Base-by-base conservation (phyloP, 2,329 filamentous ascomycete genomes). In the Alternaria consortialis region DNA sequence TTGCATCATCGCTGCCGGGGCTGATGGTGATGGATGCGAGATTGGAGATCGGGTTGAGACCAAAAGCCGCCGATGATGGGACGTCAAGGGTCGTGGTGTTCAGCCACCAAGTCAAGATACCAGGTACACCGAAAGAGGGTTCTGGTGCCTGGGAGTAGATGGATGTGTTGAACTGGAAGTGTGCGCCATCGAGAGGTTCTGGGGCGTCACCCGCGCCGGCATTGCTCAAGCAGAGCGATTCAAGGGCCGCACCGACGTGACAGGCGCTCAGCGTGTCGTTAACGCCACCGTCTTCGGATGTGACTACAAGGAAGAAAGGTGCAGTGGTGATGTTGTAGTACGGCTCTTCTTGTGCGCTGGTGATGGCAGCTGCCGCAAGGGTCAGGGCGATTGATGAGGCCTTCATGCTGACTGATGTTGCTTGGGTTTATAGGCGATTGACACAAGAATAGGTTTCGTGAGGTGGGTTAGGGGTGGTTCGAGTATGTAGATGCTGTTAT, bases 231-330 rank as follows among this genome's bases (percentile, higher is more conserved):
- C 83, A 84, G 56, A 84, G 79, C 11, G 74, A 78, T 67, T 84
- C 82, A 54, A 84, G 82, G 5, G 78, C 83, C 20, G 83, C 83
- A 31, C 83, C 83, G 60, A 79, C 76, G 67, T 84, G 83, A 71
- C 83, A 85, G 56, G 83, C 69, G 5, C 67, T 68, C 15, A 84
- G 77, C 7, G 74, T 72, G 56, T 79, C 79, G 50, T 84, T 77
- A 54, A 80, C 63, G 2, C 75, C 74, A 5, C 67, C 62, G 58
- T 83, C 79, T 2, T 70, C 51, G 23, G 81, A 82, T 34, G 72
- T 53, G 39, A 84, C 60, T 43, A 79, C 65, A 23, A 85, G 77
- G 31, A 77, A 58, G 75, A 85, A 85, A 13, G 82, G 81, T 23
- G 73, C 73, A 9, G 82, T 82, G 53, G 79, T 74, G 57, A 78